phyloP scores from a whole-genome alignment of 2,329 filamentous ascomycete species.

The Penicillium sp. region DNA sequence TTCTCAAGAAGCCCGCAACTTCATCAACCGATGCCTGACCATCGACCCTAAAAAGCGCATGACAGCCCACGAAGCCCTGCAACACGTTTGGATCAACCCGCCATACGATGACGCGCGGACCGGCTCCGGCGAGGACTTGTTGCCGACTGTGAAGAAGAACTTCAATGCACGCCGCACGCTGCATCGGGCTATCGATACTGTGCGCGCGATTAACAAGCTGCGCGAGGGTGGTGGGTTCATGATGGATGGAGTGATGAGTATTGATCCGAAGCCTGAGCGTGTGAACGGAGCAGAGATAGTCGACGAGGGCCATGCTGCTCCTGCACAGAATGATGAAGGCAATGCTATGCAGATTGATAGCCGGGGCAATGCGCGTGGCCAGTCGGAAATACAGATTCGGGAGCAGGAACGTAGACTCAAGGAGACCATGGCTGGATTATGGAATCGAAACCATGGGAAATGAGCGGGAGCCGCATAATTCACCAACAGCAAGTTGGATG shows the following conservation, averaged over 20 bases:
- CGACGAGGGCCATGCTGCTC: slow-evolving; percentile 29
- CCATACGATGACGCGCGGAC: slow-evolving; percentile 46
- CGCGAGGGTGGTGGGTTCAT: slow-evolving; percentile 62
- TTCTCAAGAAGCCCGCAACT: slow-evolving; percentile 80
- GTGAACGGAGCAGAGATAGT: slow-evolving; percentile 46
- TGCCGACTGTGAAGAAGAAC: slow-evolving; percentile 69
- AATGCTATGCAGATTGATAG: slow-evolving; percentile 56
- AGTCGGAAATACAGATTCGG: slow-evolving; percentile 62
- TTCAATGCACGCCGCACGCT: slow-evolving; percentile 66
- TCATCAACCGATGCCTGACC: slow-evolving; percentile 88
- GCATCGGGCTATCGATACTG: slow-evolving; percentile 68
- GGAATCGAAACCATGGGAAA: slow-evolving; percentile 41
- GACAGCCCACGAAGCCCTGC: slow-evolving; percentile 77
- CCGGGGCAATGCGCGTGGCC: slow-evolving; percentile 59
- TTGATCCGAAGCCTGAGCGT: slow-evolving; percentile 54
- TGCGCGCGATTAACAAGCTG: slow-evolving; percentile 67
- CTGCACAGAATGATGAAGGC: not conserved
- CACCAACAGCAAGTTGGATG: not conserved
- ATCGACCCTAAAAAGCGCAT: slow-evolving; percentile 85
- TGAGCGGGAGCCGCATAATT: slow-evolving; percentile 3
- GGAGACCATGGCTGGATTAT: slow-evolving; percentile 59
- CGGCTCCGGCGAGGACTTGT: slow-evolving; percentile 53
- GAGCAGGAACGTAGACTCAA: slow-evolving; percentile 61
- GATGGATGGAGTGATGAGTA: slow-evolving; percentile 61
- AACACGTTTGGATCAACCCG: slow-evolving; percentile 65